Evolutionary conservation across 106 monocot species (phyloP).

Genomic region (Iris macrosiphon): DNA sequence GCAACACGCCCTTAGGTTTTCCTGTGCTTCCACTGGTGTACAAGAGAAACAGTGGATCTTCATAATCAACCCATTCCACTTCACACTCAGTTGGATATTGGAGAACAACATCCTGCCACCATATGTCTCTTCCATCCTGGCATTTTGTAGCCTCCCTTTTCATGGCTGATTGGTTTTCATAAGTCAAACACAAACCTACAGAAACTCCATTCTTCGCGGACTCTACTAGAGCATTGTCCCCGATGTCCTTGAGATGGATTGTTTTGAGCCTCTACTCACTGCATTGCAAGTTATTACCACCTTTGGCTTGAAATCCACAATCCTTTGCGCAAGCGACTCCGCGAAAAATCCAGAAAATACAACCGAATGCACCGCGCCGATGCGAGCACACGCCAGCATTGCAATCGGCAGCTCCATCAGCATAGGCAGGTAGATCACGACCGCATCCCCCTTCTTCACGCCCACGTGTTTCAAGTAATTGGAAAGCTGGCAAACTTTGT

Average conservation of each 20-base stretch:
- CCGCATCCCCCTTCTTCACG: constrained; percentile 85
- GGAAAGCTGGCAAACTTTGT: constrained; percentile 98
- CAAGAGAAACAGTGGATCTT: constrained; percentile 95
- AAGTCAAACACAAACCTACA: constrained; percentile 95
- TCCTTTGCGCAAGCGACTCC: constrained; percentile 89
- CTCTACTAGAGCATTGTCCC: constrained; percentile 64
- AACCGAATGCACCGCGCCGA: constrained; percentile 97
- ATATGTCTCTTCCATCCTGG: constrained; percentile 78
- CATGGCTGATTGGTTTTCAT: constrained; percentile 76
- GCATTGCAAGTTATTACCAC: constrained; percentile 93
- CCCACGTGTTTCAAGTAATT: constrained; percentile 90
- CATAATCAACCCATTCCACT: constrained; percentile 99
- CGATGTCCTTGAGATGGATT: constrained; percentile 82
- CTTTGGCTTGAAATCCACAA: constrained; percentile 94
- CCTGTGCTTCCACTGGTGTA: constrained; percentile 99
- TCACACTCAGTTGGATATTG: constrained; percentile 64
- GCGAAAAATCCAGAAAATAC: constrained; percentile 98
- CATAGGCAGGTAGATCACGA: constrained; percentile 95
- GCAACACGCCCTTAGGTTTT: constrained; percentile 98
- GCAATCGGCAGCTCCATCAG: constrained; percentile 93
- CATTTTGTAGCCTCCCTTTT: constrained; percentile 79
- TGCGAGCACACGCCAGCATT: constrained; percentile 96
- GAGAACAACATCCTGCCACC: constrained; percentile 98
- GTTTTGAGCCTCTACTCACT: constrained; percentile 76
- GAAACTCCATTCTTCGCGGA: constrained; percentile 43